Conservation (phyloP, 2,329 filamentous ascomycete species). For the Stagonosporopsis vannaccii region DNA sequence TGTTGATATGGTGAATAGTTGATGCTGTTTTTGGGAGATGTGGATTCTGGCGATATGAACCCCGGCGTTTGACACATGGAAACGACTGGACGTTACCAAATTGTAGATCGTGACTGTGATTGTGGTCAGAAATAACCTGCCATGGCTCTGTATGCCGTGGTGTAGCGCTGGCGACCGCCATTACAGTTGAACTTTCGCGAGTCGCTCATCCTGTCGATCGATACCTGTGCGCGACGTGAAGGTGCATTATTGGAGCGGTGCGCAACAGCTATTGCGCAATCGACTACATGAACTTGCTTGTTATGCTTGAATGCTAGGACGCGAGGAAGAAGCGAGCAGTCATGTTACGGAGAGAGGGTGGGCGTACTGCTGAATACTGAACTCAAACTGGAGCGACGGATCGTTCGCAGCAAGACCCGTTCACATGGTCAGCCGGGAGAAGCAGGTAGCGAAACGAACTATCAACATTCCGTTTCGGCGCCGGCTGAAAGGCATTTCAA, state of each 20-base stretch:
- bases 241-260: background rate
- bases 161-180: background rate
- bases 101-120: background rate
- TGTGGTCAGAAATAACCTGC: background rate
- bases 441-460: constrained; percentile 5
- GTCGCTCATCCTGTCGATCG: background rate
- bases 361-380: background rate
- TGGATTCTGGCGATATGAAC: background rate
- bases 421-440: constrained; percentile 1
- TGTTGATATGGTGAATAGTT: background rate
- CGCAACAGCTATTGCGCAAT: background rate
- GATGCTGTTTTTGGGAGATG: background rate
- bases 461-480: background rate
- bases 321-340: background rate
- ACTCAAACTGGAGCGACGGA: background rate
- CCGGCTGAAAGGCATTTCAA: constrained; percentile 11
- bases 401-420: constrained; percentile 1
- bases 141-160: background rate
- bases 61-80: background rate
- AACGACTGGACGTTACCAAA: background rate
- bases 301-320: background rate
- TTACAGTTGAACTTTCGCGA: background rate
- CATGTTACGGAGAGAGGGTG: background rate
- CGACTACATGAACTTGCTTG: background rate
- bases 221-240: background rate